Percentiles rank a stretch among this genome's conserved stretches.
phyloP scores from a whole-genome alignment of 2,329 filamentous ascomycete genomes.

The Corynespora cassiicola region DNA sequence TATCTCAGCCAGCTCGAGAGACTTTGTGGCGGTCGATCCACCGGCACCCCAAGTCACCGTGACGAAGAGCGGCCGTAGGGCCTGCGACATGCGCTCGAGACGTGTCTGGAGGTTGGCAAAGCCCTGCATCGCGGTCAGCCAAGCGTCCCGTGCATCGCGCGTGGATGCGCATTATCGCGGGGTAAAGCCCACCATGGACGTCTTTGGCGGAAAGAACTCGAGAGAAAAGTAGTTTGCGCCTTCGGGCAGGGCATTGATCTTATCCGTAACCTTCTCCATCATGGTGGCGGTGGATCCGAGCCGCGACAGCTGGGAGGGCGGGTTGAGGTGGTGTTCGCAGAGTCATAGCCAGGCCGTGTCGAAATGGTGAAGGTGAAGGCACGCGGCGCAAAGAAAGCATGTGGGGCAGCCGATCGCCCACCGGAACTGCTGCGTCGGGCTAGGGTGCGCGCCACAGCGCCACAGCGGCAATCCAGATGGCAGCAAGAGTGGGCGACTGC shows the following conservation, averaged over 20 bases:
- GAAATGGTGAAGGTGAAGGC: slow-evolving; percentile 28
- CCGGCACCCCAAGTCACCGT: slow-evolving; percentile 98
- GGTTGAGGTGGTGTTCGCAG: slow-evolving; percentile 19
- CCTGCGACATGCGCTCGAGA: slow-evolving; percentile 92
- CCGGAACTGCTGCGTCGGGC: neutral
- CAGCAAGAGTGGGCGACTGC: no score
- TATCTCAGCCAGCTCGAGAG: slow-evolving; percentile 91
- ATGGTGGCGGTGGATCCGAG: slow-evolving; percentile 3
- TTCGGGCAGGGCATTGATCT: slow-evolving; percentile 86
- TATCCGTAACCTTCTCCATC: slow-evolving; percentile 81
- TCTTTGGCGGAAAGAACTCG: slow-evolving; percentile 99
- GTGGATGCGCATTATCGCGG: slow-evolving; percentile 18
- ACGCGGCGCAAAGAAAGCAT: slow-evolving; percentile 23
- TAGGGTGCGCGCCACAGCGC: no score
- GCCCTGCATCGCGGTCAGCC: slow-evolving; percentile 58
- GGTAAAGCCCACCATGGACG: slow-evolving; percentile 71
- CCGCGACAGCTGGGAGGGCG: slow-evolving; percentile 7
- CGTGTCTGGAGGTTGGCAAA: slow-evolving; percentile 92
- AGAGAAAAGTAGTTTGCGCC: slow-evolving; percentile 90
- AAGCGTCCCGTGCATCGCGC: slow-evolving; percentile 5
- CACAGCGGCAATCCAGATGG: no score
- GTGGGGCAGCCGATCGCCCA: slow-evolving; percentile 26
- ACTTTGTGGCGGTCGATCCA: slow-evolving; percentile 88
- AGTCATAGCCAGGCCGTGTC: slow-evolving; percentile 36
- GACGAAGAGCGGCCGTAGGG: slow-evolving; percentile 89